Conservation (phyloP, 2,329 filamentous ascomycete genomes). For the Colletotrichum euphorbiae region DNA sequence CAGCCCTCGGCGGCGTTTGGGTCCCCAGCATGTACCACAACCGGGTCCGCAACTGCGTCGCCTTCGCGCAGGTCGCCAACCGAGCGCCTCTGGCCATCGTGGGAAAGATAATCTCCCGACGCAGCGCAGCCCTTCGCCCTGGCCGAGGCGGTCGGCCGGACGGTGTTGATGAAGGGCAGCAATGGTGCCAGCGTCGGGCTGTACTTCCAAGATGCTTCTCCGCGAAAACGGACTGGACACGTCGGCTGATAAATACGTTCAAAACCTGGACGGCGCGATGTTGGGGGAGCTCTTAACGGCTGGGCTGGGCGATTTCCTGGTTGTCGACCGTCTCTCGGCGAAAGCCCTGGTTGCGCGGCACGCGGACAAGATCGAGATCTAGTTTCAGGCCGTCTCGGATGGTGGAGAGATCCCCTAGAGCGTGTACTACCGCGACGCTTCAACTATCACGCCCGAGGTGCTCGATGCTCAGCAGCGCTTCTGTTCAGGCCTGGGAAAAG, state of each 20-base stretch:
- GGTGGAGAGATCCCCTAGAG: constrained; percentile 38
- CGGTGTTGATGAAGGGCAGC: constrained; percentile 37
- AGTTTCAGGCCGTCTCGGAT: constrained; percentile 27
- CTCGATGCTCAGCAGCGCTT: constrained; percentile 37
- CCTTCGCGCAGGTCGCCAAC: constrained; percentile 38
- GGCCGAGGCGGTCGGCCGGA: constrained; percentile 25
- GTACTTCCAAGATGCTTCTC: constrained; percentile 39
- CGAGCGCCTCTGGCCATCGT: constrained; percentile 31
- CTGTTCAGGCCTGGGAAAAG: constrained; percentile 31
- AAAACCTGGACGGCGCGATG: constrained; percentile 37
- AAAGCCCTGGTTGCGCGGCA: constrained; percentile 5
- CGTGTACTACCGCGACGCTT: constrained; percentile 39
- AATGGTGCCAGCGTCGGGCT: constrained; percentile 37
- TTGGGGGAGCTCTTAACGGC: constrained; percentile 37
- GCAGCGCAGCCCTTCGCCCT: constrained; percentile 10
- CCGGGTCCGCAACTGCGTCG: constrained; percentile 24
- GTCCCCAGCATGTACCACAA: constrained; percentile 38
- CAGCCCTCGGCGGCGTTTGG: constrained; percentile 36
- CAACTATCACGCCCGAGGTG: constrained; percentile 4
- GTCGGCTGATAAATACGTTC: constrained; percentile 26
- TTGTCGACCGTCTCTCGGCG: constrained; percentile 35
- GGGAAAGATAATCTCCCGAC: not conserved
- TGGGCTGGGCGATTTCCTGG: constrained; percentile 38
- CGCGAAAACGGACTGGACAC: constrained; percentile 35
- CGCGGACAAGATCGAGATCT: constrained; percentile 22